Percentiles rank a stretch among this genome's conserved stretches.
Evolutionary conservation across 2,329 filamentous ascomycete genomes (phyloP).

Genomic region (Fusarium proliferatum): DNA sequence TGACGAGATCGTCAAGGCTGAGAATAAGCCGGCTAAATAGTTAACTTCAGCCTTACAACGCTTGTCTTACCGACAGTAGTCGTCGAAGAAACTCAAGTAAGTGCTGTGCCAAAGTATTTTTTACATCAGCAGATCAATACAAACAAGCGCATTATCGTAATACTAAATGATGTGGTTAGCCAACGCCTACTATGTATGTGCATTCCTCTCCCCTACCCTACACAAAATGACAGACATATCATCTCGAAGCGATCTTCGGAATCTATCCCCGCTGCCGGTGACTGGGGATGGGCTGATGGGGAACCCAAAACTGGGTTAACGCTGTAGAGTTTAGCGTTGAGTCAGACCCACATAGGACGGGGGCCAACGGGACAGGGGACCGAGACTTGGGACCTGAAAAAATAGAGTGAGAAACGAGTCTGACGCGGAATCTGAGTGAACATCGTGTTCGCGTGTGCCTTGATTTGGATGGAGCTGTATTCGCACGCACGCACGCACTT

Average conservation of each 20-base stretch:
- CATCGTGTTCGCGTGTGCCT: conserved; percentile 27
- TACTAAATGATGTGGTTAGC: neutral
- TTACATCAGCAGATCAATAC: neutral
- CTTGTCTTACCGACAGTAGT: neutral
- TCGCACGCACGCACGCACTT: neutral
- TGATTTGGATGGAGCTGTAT: conserved; percentile 10
- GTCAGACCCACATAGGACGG: conserved; percentile 31
- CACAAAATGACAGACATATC: neutral
- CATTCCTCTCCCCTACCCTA: conserved; percentile 21
- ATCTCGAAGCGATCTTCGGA: conserved; percentile 29
- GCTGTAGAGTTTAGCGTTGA: conserved; percentile 13
- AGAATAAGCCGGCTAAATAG: neutral
- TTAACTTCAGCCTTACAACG: neutral
- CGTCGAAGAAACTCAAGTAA: accelerated
- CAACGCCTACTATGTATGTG: neutral
- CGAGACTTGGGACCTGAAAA: conserved; percentile 25
- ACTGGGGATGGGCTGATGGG: conserved; percentile 22
- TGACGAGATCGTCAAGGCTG: neutral
- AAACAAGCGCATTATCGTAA: neutral
- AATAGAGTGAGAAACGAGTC: conserved; percentile 17
- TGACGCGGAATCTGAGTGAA: conserved; percentile 12
- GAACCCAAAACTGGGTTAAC: conserved; percentile 23
- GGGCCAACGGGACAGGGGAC: conserved; percentile 39
- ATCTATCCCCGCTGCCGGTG: conserved; percentile 34
- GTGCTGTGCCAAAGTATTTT: neutral